Evolutionary conservation across 1,284 basidiomycete genomes (phyloP), one percentile per base, ranked within the genome.

Genomic region (Cryptococcus sp.): DNA sequence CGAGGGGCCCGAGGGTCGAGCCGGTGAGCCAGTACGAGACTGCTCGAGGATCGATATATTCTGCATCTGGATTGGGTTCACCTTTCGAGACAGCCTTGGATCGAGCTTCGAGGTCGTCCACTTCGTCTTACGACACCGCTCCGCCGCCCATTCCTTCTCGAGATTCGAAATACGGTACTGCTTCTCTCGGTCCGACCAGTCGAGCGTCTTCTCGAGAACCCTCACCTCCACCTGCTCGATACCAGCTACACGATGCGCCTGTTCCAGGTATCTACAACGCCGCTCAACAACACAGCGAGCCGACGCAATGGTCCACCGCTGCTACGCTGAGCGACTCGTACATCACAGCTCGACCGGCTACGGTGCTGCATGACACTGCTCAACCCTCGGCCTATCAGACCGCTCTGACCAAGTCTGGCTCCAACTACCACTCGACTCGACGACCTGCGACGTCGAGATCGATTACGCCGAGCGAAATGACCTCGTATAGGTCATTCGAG

Each of bases 181-280:
- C 60, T 16, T 56, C 50, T 16, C 28, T 26, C 12, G 55, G 48
- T 19, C 46, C 45, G 42, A 38, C 31, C 11, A 34, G 47, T 16
- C 19, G 24, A 26, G 34, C 34, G 25, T 11, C 18, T 11, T 11
- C 40, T 28, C 38, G 38, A 37, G 19, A 21, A 6, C 39, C 9
- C 21, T 25, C 9, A 18, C 35, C 14, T 26, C 33, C 3, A 47
- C 49, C 50, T 3, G 34, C 39, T 10, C 45, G 55, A 25, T 63
- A 61, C 42, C 59, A 62, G 40, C 49, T 65, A 16, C 56, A 65
- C 25, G 65, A 67, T 39, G 40, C 46, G 2, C 59, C 56, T 33
- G 57, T 58, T 11, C 53, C 50, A 19, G 40, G 45, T 22, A 19
- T 9, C 16, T 28, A 36, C 24, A 37, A 11, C 23, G 11, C 34